Evolutionary conservation across 192 early-diverging fungal genomes (phyloP).

Genomic region (Coemansia sp.): DNA sequence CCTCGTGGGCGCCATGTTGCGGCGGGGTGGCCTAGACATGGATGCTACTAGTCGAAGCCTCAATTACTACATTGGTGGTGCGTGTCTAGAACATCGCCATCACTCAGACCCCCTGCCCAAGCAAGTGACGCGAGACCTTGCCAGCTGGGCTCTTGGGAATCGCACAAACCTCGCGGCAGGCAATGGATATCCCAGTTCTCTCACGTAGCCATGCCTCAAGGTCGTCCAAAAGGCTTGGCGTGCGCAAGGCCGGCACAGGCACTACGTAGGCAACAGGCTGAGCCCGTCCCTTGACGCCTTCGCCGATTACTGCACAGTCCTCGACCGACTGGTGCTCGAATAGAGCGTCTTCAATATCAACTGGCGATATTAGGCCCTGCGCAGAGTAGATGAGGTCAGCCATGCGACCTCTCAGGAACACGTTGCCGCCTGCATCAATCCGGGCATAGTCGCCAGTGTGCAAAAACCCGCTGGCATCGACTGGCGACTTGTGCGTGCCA

Average conservation of each 20-base stretch:
- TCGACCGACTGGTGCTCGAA: conserved; percentile 63
- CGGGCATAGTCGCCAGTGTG: conserved; percentile 79
- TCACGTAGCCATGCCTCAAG: conserved; percentile 16
- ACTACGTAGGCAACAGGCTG: conserved; percentile 18
- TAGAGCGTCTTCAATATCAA: conserved; percentile 76
- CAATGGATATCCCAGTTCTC: conserved; percentile 5
- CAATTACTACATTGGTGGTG: too few relatives aligned
- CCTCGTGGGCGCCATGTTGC: too few relatives aligned
- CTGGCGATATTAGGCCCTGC: conserved; percentile 67
- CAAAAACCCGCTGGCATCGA: conserved; percentile 75
- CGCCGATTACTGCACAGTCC: conserved; percentile 68
- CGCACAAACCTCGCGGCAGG: conserved; percentile 6
- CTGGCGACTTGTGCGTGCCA: conserved; percentile 66
- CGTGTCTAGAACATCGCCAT: neutral
- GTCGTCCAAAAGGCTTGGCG: neutral
- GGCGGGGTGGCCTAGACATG: too few relatives aligned
- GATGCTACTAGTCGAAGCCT: too few relatives aligned
- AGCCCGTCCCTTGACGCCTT: conserved; percentile 5
- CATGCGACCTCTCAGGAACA: conserved; percentile 68
- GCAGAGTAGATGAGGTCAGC: conserved; percentile 90
- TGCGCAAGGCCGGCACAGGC: neutral
- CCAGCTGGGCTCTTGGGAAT: conserved; percentile 38
- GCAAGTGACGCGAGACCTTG: conserved; percentile 28
- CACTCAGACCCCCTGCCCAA: neutral
- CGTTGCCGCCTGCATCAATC: conserved; percentile 62